Percentiles rank a stretch among this genome's conserved stretches.
Evolutionary conservation across 257 asterid species (phyloP).

Genomic region (Solanum pimpinellifolium): DNA sequence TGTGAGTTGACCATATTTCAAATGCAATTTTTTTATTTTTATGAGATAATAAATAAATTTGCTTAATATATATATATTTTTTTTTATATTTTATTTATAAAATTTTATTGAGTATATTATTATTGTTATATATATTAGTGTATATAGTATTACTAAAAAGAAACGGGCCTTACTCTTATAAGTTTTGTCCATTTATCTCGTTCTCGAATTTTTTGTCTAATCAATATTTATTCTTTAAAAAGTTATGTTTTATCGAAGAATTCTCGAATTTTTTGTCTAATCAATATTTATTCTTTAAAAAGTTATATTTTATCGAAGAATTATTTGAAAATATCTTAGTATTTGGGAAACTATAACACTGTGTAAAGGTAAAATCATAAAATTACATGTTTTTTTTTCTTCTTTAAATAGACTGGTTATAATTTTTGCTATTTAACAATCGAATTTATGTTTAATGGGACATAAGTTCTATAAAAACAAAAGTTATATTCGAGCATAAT

Average conservation of each 20-base stretch:
- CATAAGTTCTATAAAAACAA: not conserved
- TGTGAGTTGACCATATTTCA: not conserved
- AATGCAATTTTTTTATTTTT: not conserved
- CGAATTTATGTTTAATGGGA: not conserved
- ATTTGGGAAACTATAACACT: not conserved
- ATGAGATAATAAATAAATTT: too few species aligned
- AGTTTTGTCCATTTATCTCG: not conserved
- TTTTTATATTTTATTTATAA: too few species aligned
- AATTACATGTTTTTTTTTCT: not conserved
- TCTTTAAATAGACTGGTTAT: not conserved
- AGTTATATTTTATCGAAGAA: not conserved
- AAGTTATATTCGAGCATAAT: not conserved
- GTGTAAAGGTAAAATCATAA: not conserved
- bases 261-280: not conserved
- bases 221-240: too few species aligned
- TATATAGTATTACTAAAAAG: too few species aligned
- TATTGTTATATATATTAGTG: too few species aligned
- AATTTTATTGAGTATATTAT: too few species aligned
- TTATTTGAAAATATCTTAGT: not conserved
- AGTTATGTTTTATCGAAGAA: not conserved
- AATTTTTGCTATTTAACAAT: not conserved
- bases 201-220: not conserved
- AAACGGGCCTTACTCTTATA: not conserved
- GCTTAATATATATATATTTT: too few species aligned
- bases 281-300: too few species aligned